Percentiles rank a stretch among this genome's conserved stretches.
These are phyloP conservation scores for Scolecobasidium constrictum DNA, from an alignment of 2,329 filamentous ascomycete species.

Conservation along the genomic window DNA sequence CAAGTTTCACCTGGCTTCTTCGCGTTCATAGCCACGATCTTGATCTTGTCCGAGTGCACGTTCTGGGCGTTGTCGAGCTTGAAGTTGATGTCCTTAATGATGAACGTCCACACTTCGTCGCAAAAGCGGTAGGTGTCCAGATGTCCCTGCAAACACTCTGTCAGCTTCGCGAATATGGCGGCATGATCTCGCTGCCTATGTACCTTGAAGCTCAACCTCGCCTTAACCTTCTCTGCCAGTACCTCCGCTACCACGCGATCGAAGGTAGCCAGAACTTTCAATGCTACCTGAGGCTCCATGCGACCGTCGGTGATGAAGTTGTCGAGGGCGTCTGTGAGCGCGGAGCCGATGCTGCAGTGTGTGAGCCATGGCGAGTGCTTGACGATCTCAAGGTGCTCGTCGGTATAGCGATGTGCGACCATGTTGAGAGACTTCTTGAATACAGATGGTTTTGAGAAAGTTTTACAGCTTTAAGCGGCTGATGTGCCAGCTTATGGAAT, in stretches of 20 bases:
- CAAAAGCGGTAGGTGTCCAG: constrained; percentile 98
- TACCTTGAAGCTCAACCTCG: constrained; percentile 91
- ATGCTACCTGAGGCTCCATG: constrained; percentile 95
- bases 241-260: constrained; percentile 88
- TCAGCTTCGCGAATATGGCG: constrained; percentile 2
- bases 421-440: too few relatives aligned
- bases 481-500: too few relatives aligned
- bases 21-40: constrained; percentile 56
- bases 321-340: constrained; percentile 93
- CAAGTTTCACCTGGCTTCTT: constrained; percentile 12
- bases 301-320: constrained; percentile 88
- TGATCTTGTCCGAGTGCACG: constrained; percentile 81
- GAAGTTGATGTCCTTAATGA: constrained; percentile 98
- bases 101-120: constrained; percentile 98
- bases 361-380: constrained; percentile 8
- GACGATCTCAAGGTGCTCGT: constrained; percentile 2
- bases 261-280: constrained; percentile 96
- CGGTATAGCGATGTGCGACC: constrained; percentile 1
- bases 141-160: constrained; percentile 55
- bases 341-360: constrained; percentile 66
- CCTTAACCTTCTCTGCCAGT: constrained; percentile 83
- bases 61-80: constrained; percentile 79
- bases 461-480: too few relatives aligned
- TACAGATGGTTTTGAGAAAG: too few relatives aligned
- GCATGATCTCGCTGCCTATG: constrained; percentile 14